Percentiles rank a stretch among this genome's conserved stretches.
Conservation (phyloP, 2,329 filamentous ascomycete species). For the Aspergillus phoenicis region DNA sequence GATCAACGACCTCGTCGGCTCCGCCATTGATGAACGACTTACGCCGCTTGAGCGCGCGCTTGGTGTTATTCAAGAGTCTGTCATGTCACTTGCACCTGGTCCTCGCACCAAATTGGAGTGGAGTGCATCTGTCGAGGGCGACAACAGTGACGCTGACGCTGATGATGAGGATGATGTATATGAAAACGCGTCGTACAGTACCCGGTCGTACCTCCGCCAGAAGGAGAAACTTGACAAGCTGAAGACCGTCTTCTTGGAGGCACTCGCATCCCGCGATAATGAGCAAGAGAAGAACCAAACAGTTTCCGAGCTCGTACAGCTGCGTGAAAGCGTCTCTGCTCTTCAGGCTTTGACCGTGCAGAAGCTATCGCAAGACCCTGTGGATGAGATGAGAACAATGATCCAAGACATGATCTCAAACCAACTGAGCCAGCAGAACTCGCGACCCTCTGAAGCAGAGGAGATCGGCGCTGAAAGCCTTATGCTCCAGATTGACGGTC, state of each 20-base stretch:
- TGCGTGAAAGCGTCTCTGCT: slow-evolving; percentile 43
- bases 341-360: slow-evolving; percentile 45
- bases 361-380: slow-evolving; percentile 36
- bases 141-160: slow-evolving; percentile 89
- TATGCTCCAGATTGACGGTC: slow-evolving; percentile 63
- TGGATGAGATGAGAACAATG: slow-evolving; percentile 61
- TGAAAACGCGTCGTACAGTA: slow-evolving; percentile 59
- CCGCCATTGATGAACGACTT: slow-evolving; percentile 73
- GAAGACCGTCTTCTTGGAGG: slow-evolving; percentile 65
- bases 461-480: slow-evolving; percentile 53
- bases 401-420: slow-evolving; percentile 65
- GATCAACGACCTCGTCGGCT: slow-evolving; percentile 82
- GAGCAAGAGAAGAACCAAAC: slow-evolving; percentile 30
- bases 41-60: slow-evolving; percentile 81
- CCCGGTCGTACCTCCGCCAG: slow-evolving; percentile 68
- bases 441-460: slow-evolving; percentile 55
- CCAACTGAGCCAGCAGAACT: slow-evolving; percentile 57
- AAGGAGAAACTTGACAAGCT: slow-evolving; percentile 84
- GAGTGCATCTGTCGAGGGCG: slow-evolving; percentile 68
- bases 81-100: slow-evolving; percentile 61
- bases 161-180: slow-evolving; percentile 86
- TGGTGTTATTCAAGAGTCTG: slow-evolving; percentile 70
- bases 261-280: slow-evolving; percentile 55
- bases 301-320: slow-evolving; percentile 39
- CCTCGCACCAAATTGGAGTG: slow-evolving; percentile 61